Evolutionary conservation across 805 yeast species (phyloP).

Genomic region (Candida broadrunensis): DNA sequence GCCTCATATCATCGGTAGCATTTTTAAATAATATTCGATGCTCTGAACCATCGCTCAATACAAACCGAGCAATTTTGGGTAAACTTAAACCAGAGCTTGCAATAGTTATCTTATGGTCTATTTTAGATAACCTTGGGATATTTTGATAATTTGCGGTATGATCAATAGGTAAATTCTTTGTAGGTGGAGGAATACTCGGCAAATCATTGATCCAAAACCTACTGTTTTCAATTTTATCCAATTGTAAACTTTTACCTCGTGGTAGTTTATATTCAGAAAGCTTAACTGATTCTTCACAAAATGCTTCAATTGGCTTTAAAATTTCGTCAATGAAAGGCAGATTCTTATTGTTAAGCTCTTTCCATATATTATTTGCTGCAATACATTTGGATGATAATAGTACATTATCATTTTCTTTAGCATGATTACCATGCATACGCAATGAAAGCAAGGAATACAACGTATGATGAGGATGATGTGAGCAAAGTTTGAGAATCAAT

Average conservation of each 20-base stretch:
- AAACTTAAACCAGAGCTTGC: slow-evolving; percentile 83
- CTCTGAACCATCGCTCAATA: slow-evolving; percentile 53
- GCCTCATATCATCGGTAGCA: slow-evolving; percentile 88
- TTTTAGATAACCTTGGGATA: slow-evolving; percentile 45
- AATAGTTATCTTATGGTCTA: slow-evolving; percentile 48
- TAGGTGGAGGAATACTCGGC: slow-evolving; percentile 67
- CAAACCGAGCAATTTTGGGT: slow-evolving; percentile 72
- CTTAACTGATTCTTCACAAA: slow-evolving; percentile 50
- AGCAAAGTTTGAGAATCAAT: slow-evolving; percentile 46
- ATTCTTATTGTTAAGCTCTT: slow-evolving; percentile 24
- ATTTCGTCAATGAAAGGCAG: slow-evolving; percentile 21
- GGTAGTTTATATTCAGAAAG: slow-evolving; percentile 48
- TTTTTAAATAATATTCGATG: slow-evolving; percentile 72
- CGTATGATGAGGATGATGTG: slow-evolving; percentile 70
- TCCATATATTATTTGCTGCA: slow-evolving; percentile 49
- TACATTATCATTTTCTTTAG: slow-evolving; percentile 22
- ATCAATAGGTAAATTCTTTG: slow-evolving; percentile 44
- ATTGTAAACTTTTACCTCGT: slow-evolving; percentile 26
- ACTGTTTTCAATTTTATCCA: slow-evolving; percentile 40
- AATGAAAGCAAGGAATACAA: slow-evolving; percentile 62
- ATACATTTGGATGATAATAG: slow-evolving; percentile 45
- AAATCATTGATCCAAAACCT: slow-evolving; percentile 50
- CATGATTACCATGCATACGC: slow-evolving; percentile 39
- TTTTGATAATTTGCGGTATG: slow-evolving; percentile 40
- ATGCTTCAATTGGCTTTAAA: slow-evolving; percentile 43